These are phyloP conservation scores for Auricularia auricula-judae DNA, from an alignment of 768 basidiomycete species.

Conservation along the genomic window DNA sequence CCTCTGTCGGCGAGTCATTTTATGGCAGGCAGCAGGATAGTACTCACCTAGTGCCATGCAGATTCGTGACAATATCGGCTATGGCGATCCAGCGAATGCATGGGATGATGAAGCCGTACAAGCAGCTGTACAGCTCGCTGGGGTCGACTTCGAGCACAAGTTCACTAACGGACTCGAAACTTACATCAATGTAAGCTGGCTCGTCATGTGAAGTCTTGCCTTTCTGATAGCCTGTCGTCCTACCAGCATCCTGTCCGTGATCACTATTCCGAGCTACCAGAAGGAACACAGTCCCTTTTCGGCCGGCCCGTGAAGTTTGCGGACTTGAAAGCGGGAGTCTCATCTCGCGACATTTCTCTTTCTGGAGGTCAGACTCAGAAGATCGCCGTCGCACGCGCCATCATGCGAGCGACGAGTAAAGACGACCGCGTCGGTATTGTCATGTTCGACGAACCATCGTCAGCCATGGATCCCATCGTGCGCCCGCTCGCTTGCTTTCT, in stretches of 20 bases:
- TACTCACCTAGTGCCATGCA: conserved; percentile 15
- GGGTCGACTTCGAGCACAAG: conserved; percentile 49
- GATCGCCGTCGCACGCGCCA: conserved; percentile 34
- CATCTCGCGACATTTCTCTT: conserved; percentile 18
- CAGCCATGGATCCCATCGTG: conserved; percentile 21
- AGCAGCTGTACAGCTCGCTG: conserved; percentile 59
- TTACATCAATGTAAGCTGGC: conserved; percentile 20
- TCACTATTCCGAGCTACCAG: conserved; percentile 52
- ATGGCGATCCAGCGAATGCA: conserved; percentile 52
- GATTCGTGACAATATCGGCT: conserved; percentile 69
- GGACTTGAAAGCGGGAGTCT: conserved; percentile 33
- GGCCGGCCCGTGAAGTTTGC: conserved; percentile 46
- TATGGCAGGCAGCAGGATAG: not conserved
- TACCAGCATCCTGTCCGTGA: conserved; percentile 61
- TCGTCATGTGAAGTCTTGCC: not conserved
- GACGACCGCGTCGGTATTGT: conserved; percentile 39
- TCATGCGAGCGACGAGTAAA: conserved; percentile 52
- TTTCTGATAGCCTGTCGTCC: conserved; percentile 9
- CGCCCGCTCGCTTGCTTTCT: not conserved
- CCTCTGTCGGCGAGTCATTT: conserved; percentile 51
- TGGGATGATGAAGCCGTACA: conserved; percentile 44
- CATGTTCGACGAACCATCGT: conserved; percentile 54
- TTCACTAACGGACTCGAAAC: conserved; percentile 60
- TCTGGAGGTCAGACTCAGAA: conserved; percentile 72
- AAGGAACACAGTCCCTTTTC: conserved; percentile 52